These are phyloP conservation scores for Penicillium fimorum DNA, from an alignment of 495 filamentous ascomycete species.

Conservation along the genomic window DNA sequence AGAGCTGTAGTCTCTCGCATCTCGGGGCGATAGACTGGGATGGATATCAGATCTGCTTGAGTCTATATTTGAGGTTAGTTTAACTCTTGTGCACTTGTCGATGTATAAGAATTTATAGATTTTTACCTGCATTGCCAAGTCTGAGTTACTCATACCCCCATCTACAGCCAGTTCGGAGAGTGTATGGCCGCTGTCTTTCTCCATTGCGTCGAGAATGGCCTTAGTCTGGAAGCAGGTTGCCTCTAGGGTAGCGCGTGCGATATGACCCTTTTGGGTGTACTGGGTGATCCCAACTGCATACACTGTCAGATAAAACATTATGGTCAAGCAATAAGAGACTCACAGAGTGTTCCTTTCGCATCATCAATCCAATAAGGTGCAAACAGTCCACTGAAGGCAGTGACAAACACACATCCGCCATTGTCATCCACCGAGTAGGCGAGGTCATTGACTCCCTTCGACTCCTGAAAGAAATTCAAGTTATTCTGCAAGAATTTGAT, in stretches of 20 bases:
- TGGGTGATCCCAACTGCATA: constrained; percentile 79
- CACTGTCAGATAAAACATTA: constrained; percentile 6
- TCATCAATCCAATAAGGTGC: constrained; percentile 98
- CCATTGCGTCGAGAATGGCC: constrained; percentile 93
- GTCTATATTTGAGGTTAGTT: constrained; percentile 23
- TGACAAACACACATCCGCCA: constrained; percentile 92
- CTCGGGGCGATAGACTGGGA: constrained; percentile 45
- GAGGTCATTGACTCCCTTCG: constrained; percentile 75
- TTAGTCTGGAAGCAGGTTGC: constrained; percentile 95
- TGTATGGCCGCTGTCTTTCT: constrained; percentile 80
- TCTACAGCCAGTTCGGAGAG: constrained; percentile 82
- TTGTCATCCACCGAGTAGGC: constrained; percentile 80
- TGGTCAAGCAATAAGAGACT: constrained; percentile 27
- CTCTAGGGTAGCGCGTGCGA: constrained; percentile 90
- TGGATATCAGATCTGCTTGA: constrained; percentile 45
- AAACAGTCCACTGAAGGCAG: constrained; percentile 92
- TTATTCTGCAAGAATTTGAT: constrained; percentile 91
- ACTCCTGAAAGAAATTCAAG: constrained; percentile 70
- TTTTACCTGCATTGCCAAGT: constrained; percentile 81
- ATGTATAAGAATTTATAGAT: neutral
- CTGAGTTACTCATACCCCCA: constrained; percentile 91
- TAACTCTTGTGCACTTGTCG: neutral
- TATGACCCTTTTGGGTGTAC: constrained; percentile 85
- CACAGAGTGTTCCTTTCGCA: constrained; percentile 86
- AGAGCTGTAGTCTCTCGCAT: constrained; percentile 96